Evolutionary conservation across 176 grass and related monocot genomes (phyloP).

Genomic region (Oryza rufipogon): DNA sequence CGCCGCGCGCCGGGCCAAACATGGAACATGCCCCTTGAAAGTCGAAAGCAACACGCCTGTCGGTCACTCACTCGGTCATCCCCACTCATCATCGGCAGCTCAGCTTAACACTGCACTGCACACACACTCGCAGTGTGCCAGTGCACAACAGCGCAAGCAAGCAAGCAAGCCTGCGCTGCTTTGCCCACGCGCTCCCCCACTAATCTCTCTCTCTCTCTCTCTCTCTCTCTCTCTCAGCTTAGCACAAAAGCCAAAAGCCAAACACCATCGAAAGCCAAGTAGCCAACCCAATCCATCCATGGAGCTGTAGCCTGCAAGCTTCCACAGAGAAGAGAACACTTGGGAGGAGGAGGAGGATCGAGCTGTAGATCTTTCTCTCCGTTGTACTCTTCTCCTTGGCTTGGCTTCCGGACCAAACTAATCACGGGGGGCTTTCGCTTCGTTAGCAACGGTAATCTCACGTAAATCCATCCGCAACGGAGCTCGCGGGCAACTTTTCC

Average conservation of each 20-base stretch:
- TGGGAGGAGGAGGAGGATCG: no score
- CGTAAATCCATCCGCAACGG: constrained; percentile 53
- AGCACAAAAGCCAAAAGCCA: background rate
- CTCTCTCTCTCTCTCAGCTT: background rate
- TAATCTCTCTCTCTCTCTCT: background rate
- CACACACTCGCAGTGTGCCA: background rate
- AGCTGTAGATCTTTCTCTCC: background rate
- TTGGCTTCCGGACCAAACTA: background rate
- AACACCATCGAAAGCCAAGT: background rate
- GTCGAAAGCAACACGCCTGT: constrained; percentile 10
- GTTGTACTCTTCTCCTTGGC: background rate
- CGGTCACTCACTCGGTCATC: background rate
- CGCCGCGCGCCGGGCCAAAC: background rate
- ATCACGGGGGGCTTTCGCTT: background rate
- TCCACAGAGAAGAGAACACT: background rate
- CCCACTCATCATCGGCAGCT: background rate
- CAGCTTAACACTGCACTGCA: background rate
- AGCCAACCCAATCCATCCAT: background rate
- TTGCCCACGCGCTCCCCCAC: background rate
- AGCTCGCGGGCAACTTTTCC: constrained; percentile 13
- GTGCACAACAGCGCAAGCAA: no score
- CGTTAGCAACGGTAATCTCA: constrained; percentile 25
- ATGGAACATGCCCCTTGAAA: background rate
- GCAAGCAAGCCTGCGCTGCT: background rate
- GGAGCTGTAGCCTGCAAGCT: background rate